These are phyloP conservation scores for Zygnema cylindricum DNA, from an alignment of 139 green algal species.

Conservation along the genomic window DNA sequence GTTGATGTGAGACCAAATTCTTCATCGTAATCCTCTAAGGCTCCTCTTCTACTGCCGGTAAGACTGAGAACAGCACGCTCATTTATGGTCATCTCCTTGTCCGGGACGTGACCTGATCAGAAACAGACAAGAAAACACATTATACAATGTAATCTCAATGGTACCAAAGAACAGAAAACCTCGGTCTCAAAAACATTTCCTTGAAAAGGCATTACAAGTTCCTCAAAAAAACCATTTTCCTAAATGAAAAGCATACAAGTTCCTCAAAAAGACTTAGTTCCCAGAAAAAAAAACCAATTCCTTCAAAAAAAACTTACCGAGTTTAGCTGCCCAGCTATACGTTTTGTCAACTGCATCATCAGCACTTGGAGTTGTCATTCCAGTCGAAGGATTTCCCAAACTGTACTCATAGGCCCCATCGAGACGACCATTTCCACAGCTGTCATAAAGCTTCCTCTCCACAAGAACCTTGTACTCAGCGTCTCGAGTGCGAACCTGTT, in stretches of 20 bases:
- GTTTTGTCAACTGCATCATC: conserved; percentile 17
- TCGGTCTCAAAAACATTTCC: neutral
- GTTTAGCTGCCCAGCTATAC: conserved; percentile 44
- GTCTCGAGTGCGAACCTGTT: conserved; percentile 45
- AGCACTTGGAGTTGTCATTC: neutral
- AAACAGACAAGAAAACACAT: neutral
- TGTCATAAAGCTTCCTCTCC: conserved; percentile 49
- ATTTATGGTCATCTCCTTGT: conserved; percentile 35
- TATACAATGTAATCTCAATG: neutral
- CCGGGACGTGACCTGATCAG: conserved; percentile 45
- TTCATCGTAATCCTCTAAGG: conserved; percentile 41
- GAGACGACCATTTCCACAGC: conserved; percentile 39
- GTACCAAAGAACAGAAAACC: neutral
- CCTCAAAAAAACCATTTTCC: too few species aligned
- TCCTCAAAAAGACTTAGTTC: too few species aligned
- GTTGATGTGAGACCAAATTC: conserved; percentile 19
- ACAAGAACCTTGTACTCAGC: conserved; percentile 35
- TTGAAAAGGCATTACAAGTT: conserved; percentile 2
- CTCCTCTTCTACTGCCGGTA: neutral
- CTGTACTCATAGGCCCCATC: conserved; percentile 39
- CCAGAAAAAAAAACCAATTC: too few species aligned
- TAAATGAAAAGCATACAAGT: neutral
- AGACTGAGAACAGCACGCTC: conserved; percentile 3
- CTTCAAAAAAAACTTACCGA: conserved; percentile 37
- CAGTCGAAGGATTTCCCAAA: neutral